Evolutionary conservation across 768 basidiomycete genomes (phyloP).

Genomic region (Pisolithus sp.): DNA sequence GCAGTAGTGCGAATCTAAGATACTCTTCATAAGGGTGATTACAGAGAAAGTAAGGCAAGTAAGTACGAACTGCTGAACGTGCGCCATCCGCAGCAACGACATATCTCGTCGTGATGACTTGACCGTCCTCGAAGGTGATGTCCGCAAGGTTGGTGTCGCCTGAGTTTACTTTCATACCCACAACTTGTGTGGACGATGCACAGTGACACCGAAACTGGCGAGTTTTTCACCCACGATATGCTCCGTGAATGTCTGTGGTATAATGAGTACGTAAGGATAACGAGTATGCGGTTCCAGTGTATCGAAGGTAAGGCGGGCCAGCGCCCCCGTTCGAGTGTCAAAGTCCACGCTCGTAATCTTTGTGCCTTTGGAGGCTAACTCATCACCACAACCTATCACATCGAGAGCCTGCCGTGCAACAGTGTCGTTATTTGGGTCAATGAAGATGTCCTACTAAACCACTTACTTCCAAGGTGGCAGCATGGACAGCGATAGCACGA

Average conservation of each 20-base stretch:
- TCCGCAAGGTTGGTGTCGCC: conserved; percentile 27
- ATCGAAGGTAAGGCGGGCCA: conserved; percentile 26
- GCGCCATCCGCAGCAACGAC: conserved; percentile 49
- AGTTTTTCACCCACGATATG: conserved; percentile 31
- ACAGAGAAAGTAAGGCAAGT: not conserved
- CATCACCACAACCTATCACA: conserved; percentile 36
- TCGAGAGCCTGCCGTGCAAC: conserved; percentile 37
- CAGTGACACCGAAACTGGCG: conserved; percentile 23
- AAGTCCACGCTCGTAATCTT: conserved; percentile 23
- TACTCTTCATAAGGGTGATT: not conserved
- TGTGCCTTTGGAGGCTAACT: conserved; percentile 32
- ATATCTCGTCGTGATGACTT: conserved; percentile 37
- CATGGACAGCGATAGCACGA: conserved; percentile 42
- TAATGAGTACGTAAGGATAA: conserved; percentile 36
- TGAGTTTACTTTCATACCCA: conserved; percentile 28
- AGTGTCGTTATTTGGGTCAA: conserved; percentile 17
- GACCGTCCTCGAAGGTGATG: conserved; percentile 42
- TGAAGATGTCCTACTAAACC: not conserved
- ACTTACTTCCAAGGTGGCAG: conserved; percentile 46
- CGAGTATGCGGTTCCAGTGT: conserved; percentile 35
- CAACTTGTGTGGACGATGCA: conserved; percentile 35
- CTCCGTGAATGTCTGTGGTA: conserved; percentile 43
- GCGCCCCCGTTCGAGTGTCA: conserved; percentile 22
- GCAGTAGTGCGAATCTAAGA: conserved; percentile 36
- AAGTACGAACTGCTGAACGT: conserved; percentile 34